These are phyloP conservation scores for Santalum album DNA, from an alignment of 164 flowering plant genomes.

Conservation along the genomic window DNA sequence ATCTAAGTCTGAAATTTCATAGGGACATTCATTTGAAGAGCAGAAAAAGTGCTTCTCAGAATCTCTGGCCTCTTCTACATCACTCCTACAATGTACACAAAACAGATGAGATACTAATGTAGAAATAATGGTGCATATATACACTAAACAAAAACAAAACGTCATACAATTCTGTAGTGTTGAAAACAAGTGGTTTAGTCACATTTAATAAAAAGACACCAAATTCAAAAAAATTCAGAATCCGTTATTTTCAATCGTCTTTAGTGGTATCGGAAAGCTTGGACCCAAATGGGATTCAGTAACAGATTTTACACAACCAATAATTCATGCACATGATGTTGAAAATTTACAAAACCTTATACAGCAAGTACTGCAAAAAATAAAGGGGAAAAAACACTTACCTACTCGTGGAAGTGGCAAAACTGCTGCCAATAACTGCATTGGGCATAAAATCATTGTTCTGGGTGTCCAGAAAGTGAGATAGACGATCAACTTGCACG, in stretches of 20 bases:
- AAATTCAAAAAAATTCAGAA: neutral
- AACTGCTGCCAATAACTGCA: slow-evolving; percentile 25
- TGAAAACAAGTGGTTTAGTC: neutral
- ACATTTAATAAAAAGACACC: neutral
- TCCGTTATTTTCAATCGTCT: too few relatives aligned
- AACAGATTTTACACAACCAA: too few relatives aligned
- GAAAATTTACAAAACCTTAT: neutral
- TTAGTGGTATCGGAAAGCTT: too few relatives aligned
- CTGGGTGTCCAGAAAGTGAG: slow-evolving; percentile 25
- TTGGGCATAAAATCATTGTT: slow-evolving; percentile 32
- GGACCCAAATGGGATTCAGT: too few relatives aligned
- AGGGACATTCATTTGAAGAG: slow-evolving; percentile 47
- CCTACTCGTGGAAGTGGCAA: slow-evolving; percentile 44
- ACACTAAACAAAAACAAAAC: neutral
- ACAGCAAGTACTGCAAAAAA: neutral
- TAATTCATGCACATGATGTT: too few relatives aligned
- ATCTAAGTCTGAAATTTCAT: slow-evolving; percentile 61
- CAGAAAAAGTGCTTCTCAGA: slow-evolving; percentile 45
- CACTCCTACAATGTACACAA: slow-evolving; percentile 51
- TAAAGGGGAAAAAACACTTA: slow-evolving; percentile 10
- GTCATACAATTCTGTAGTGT: neutral
- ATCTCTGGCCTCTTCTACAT: slow-evolving; percentile 67
- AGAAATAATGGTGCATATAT: neutral
- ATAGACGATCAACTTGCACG: slow-evolving; percentile 26
- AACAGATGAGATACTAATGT: neutral